Percentiles rank a stretch among this genome's conserved stretches.
These are phyloP conservation scores for Sonneratia caseolaris DNA, from an alignment of 345 rosid genomes.

Conservation along the genomic window DNA sequence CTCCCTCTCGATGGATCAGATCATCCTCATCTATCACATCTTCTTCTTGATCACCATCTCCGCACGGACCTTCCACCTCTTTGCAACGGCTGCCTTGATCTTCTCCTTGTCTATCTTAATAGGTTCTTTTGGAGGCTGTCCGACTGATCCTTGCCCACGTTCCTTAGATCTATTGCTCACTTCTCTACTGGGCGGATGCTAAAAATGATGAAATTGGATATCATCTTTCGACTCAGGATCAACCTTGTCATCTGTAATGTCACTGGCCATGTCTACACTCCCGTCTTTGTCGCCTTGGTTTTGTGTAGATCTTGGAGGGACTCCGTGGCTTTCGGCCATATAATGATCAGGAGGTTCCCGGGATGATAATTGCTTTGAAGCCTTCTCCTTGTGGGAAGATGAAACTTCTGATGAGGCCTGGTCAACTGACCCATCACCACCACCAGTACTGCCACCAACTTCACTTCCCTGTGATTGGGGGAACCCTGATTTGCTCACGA, in stretches of 20 bases:
- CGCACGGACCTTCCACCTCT: conserved; percentile 53
- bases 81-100: conserved; percentile 57
- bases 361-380: conserved; percentile 33
- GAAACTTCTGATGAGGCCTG: conserved; percentile 38
- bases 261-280: conserved; percentile 64
- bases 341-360: conserved; percentile 34
- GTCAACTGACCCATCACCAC: conserved; percentile 44
- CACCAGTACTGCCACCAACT: conserved; percentile 52
- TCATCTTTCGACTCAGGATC: conserved; percentile 35
- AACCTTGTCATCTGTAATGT: conserved; percentile 53
- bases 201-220: conserved; percentile 18
- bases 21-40: conserved; percentile 78
- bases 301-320: conserved; percentile 26
- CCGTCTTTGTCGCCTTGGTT: conserved; percentile 49
- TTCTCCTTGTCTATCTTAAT: conserved; percentile 49
- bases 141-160: conserved; percentile 35
- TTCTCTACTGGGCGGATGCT: conserved; percentile 30
- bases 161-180: conserved; percentile 27
- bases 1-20: conserved; percentile 50
- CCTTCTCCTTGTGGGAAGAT: conserved; percentile 34
- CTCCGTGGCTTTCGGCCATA: conserved; percentile 37
- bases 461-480: conserved; percentile 48
- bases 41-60: conserved; percentile 40
- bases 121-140: conserved; percentile 56
- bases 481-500: conserved; percentile 47